Evolutionary conservation across 2,329 filamentous ascomycete species (phyloP), one percentile per base, ranked within the genome.

Genomic region (Paramyrothecium roridum): DNA sequence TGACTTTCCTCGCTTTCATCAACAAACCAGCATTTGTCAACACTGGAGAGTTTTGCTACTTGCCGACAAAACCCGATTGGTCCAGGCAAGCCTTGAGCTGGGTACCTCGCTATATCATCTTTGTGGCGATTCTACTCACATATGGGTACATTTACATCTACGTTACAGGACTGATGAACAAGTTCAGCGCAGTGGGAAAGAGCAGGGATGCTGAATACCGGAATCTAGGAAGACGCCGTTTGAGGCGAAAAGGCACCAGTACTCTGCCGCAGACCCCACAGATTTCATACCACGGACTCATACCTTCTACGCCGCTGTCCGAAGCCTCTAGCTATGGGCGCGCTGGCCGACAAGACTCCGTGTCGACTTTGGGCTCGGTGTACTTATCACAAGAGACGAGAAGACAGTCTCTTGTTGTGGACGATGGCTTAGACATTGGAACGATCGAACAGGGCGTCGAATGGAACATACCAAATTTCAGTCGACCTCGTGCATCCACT

Each of bases 101-200:
- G 89, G 79, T 89, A 8, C 90, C 89, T 37, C 80, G 89, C 51
- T 91, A 91, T 59, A 61, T 89, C 37, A 85, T 91, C 52, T 83
- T 89, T 60, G 65, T 80, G 10, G 73, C 80, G 23, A 88, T 93
- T 59, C 71, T 90, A 34, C 68, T 77, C 26, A 81, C 89, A 2
- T 90, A 91, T 50, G 73, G 82, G 22, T 82, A 81, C 8, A 86
- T 92, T n/a, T 92, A 92, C 66, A 65, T 83, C 12, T 88, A 90
- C 59, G 84, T 92, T 8, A 71, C 75, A 20, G 69, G 73, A 12
- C 67, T 74, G 34, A 75, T 80, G 64, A 68, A 66, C 3, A 68
- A 73, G 3, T 78, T 78, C 53, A 70, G 68, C 21, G 59, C 59
- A n/a, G 57, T 52, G 10, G 54, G 54, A 17, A 56, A 50, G 10